Conservation (phyloP, 306 rosid species). For the Pterocarpus macrocarpus region DNA sequence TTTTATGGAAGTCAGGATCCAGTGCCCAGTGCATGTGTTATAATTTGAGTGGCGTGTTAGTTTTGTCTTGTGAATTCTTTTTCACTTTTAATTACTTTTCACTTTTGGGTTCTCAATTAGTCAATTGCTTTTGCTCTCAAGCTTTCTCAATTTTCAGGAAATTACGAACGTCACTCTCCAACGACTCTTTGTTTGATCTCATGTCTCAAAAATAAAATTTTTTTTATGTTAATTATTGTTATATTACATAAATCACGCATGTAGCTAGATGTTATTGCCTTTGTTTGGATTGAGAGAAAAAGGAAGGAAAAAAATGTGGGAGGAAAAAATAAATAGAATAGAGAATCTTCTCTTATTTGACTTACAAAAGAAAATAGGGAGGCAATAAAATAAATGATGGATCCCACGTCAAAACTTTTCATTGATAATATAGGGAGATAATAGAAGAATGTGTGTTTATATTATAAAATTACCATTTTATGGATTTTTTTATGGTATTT, state of each 20-base stretch:
- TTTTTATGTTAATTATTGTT: neutral
- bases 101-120: neutral
- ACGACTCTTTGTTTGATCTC: neutral
- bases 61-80: neutral
- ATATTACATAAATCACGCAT: neutral
- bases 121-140: neutral
- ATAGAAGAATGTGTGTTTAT: too few species aligned
- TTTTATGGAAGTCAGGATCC: conserved; percentile 17
- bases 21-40: conserved; percentile 38
- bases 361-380: too few species aligned
- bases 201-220: neutral
- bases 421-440: too few species aligned
- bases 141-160: neutral
- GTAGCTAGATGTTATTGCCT: neutral
- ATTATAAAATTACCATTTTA: too few species aligned
- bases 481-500: too few species aligned
- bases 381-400: too few species aligned
- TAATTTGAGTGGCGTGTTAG: conserved; percentile 28
- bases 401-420: too few species aligned
- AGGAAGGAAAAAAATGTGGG: too few species aligned
- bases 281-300: too few species aligned
- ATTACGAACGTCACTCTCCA: neutral
- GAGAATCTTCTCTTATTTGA: too few species aligned
- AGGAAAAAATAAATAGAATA: too few species aligned
- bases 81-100: neutral